phyloP scores from a whole-genome alignment of 148 eudicot genomes.

The Rhododendron griersonianum region DNA sequence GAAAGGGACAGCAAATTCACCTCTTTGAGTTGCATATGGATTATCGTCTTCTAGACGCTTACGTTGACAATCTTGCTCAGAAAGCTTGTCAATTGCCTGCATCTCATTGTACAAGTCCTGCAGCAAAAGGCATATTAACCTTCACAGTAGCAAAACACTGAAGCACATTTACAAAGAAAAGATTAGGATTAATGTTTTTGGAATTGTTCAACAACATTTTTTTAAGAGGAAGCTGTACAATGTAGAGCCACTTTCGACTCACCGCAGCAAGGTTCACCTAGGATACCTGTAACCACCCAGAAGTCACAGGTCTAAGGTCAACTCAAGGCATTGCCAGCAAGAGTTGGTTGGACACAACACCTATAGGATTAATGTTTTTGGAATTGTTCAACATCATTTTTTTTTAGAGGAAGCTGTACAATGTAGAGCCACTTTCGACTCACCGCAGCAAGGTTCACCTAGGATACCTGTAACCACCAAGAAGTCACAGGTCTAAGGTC shows the following conservation, averaged over 20 bases:
- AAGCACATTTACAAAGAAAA: not conserved
- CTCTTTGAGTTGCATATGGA: conserved; percentile 42
- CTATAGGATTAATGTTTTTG: not conserved
- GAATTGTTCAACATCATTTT: not conserved
- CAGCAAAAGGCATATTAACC: not conserved
- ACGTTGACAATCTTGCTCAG: conserved; percentile 43
- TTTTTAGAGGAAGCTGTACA: not conserved
- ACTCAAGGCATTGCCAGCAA: conserved; percentile 1
- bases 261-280: not conserved
- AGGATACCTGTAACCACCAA: not conserved
- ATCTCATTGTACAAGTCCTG: conserved; percentile 63
- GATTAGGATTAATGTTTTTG: not conserved
- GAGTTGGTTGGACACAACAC: not conserved
- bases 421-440: not conserved
- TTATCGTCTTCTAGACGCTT: conserved; percentile 37
- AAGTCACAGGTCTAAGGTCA: not conserved
- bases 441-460: not conserved
- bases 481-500: not conserved
- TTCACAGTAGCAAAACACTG: not conserved
- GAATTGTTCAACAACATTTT: not conserved
- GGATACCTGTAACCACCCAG: not conserved
- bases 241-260: not conserved
- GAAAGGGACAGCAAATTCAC: conserved; percentile 14
- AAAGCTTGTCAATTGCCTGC: conserved; percentile 36
- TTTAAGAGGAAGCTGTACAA: not conserved